Base-by-base conservation (phyloP, 768 basidiomycete genomes). In the Lactifluus echinatus region DNA sequence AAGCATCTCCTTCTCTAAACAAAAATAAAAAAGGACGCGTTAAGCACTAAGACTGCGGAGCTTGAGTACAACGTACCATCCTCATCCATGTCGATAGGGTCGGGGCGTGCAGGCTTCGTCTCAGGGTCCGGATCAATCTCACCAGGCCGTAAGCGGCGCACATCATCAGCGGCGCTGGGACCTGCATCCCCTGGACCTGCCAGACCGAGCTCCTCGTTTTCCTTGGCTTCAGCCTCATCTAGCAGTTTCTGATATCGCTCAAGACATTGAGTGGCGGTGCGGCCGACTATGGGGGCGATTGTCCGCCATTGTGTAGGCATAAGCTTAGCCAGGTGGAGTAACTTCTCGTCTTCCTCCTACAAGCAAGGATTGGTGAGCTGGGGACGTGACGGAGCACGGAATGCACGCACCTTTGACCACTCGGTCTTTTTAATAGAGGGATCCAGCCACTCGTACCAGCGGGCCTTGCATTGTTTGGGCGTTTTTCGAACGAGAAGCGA, bases 281-380 rank as follows among this genome's bases (percentile, higher is more conserved):
- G 82, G 40, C 96, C 96, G 55, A 99, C 96, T 60, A 96, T 95
- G 49, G 96, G 96, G 4, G 96, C 94, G 64, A 99, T 95, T 23
- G 96, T 97, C 28, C 96, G 86, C 96, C 96, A 99, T 76, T 99
- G 96, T 0, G 96, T 98, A 0, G 96, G 96, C 93, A 98, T 99
- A 58, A 98, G 78, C 72, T 97, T 98, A 42, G 96, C 96, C 23
- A 98, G 82, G 70, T 98, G 94, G 11, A 99, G 78, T 3, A 99
- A 81, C 71, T 98, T 99, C 74, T 98, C 96, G 73, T 99, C 96
- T 73, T 99, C 96, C 17, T 89, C 92, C 91, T 94, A 51, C 42
- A 17, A 43, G 5, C 26, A 8, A 12, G 15, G 10, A 24, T 11
- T 53, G 4, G 14, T 46, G 26, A 29, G 23, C 19, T 26, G 36